These are phyloP conservation scores for Stylosanthes scabra DNA, from an alignment of 331 rosid genomes.

Conservation along the genomic window DNA sequence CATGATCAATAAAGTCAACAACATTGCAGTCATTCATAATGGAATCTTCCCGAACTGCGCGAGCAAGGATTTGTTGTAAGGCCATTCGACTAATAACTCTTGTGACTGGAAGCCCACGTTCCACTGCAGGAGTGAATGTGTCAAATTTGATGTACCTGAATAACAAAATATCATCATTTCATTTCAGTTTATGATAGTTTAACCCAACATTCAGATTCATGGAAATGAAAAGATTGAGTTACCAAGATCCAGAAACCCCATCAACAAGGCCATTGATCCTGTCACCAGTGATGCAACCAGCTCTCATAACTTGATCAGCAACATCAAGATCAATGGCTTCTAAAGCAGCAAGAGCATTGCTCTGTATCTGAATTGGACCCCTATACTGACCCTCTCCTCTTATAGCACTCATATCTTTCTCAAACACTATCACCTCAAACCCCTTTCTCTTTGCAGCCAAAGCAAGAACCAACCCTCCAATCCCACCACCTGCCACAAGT, in stretches of 20 bases:
- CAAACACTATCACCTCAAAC: conserved; percentile 91
- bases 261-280: conserved; percentile 97
- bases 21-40: conserved; percentile 81
- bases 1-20: conserved; percentile 74
- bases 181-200: conserved; percentile 42
- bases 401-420: conserved; percentile 92
- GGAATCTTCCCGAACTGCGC: conserved; percentile 75
- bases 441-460: conserved; percentile 94
- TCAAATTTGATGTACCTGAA: conserved; percentile 98
- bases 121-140: conserved; percentile 98
- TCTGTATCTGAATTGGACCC: conserved; percentile 98
- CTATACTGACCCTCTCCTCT: conserved; percentile 99
- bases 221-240: conserved; percentile 12
- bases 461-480: conserved; percentile 95
- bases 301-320: conserved; percentile 90
- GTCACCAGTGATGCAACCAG: conserved; percentile 94
- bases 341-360: conserved; percentile 97
- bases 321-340: conserved; percentile 92
- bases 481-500: conserved; percentile 97
- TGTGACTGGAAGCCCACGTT: conserved; percentile 96
- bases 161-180: conserved; percentile 40
- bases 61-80: conserved; percentile 90
- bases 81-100: conserved; percentile 93
- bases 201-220: conserved; percentile 16
- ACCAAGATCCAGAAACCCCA: conserved; percentile 96